Base-by-base conservation (phyloP, 192 early-diverging fungal species). In the Dimargaris cristalligena region DNA sequence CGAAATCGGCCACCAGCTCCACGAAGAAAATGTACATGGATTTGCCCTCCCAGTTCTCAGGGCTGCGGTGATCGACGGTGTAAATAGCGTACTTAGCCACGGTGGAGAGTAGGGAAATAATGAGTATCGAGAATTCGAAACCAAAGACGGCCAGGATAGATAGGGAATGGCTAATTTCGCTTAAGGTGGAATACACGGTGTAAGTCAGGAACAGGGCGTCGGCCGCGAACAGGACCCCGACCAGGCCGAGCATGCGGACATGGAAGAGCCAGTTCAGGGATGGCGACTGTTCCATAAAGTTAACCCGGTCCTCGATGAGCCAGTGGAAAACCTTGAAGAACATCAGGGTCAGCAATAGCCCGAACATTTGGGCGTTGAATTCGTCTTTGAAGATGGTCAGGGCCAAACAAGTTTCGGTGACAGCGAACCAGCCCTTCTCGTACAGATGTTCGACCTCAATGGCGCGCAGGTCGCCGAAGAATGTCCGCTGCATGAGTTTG, bases 361-460 rank as follows among this genome's bases (percentile, higher is more conserved):
- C 71, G 14, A 93, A 73, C 58, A 91, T 94, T 23, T 71, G 83
- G 11, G 86, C 77, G 66, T 95, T 84, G 67, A 97, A 96, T 67
- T 94, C 89, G 67, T 95, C 93, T 34, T 89, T 78, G 70, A 99
- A 91, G 41, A 95, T 84, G 10, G 95, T 94, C 81, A 96, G 87
- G 23, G 93, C 93, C 41, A 99, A 71, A 65, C 88, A 90, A 3
- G 90, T 95, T 67, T 99, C 95, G 34, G 92, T 95, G 41, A 99
- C 83, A 10, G 92, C 89, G 69, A 93, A 90, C 95, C 95, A 99
- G 13, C 91, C 87, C 26, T 87, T 79, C 66, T 99, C 95, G 63
- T 99, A 97, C n/a, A 97, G 72, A 63, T 95, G 93, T 85, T 98
- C 95, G 23, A 96, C 88, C 71, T 98, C 95, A 49, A 93, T 75